Base-by-base conservation (phyloP, 768 basidiomycete species). In the Psilocybe sp. region DNA sequence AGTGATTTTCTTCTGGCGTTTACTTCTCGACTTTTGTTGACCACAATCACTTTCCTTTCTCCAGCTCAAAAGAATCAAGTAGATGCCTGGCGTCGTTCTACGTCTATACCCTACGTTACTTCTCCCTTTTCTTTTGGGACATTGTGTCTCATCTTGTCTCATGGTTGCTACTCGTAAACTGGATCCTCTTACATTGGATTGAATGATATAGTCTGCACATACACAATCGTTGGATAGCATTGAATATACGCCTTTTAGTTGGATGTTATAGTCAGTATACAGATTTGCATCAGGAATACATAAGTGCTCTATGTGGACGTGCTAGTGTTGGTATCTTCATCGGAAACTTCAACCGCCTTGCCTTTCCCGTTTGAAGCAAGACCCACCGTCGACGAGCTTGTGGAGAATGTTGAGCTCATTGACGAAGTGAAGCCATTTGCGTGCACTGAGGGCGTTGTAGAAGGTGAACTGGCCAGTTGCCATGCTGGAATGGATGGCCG, bases 401-500 rank as follows among this genome's bases (percentile, higher is more conserved):
- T 41, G 46, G 54, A 38, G 6, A 59, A 46, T 8, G 61, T 54
- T 14, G 66, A 46, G 1, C 23, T 28, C 7, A 7, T 28, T 28
- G 52, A 51, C 6, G 56, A 39, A 32, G 52, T 40, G 23, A 49
- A 34, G 34, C 44, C 39, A 34, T 44, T 55, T 40, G 61, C 60
- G 14, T 69, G 56, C 1, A 32, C 31, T 23, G 68, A 44, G 1
- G 69, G 45, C 2, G 50, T 42, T 20, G 38, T 12, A 6, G 45
- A 15, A 5, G 51, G 53, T 12, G 54, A 50, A 40, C 72, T 71
- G 14, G 84, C 80, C 44, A 97, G 73, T 63, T 98, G 95, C 95
- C 95, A 98, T 6, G 91, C 78, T 2, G 95, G 95, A 60, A 98
- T 93, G 15, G 84, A 75, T 6, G 88, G 89, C 55, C 81, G 76